A percentile compares a stretch with the other conserved stretches of the same genome.
These are phyloP conservation scores for Dendrobium chrysotoxum DNA, from an alignment of 106 monocot species.

Conservation along the genomic window DNA sequence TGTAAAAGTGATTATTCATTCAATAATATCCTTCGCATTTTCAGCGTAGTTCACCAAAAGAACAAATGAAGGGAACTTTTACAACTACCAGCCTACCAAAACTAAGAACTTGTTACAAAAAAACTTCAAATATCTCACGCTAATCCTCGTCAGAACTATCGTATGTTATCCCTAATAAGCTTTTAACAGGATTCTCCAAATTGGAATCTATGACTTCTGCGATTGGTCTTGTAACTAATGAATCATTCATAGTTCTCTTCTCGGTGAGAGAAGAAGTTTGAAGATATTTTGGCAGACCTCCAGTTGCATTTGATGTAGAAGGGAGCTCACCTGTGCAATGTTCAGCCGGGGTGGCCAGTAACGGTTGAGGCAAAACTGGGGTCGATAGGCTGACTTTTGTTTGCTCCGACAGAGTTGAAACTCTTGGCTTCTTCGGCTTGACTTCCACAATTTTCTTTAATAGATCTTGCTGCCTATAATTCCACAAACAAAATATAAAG, in stretches of 20 bases:
- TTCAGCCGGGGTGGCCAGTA: neutral
- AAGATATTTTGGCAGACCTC: neutral
- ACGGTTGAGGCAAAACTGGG: slow-evolving; percentile 1
- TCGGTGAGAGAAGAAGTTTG: neutral
- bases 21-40: too few species aligned
- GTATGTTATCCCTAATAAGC: slow-evolving; percentile 23
- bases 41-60: too few species aligned
- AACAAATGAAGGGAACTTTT: too few species aligned
- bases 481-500: neutral
- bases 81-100: neutral
- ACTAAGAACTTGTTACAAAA: neutral
- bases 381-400: slow-evolving; percentile 1
- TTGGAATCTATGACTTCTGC: slow-evolving; percentile 8
- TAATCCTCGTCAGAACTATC: slow-evolving; percentile 27
- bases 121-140: neutral
- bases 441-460: slow-evolving; percentile 87
- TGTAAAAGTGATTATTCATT: too few species aligned
- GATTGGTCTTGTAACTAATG: neutral
- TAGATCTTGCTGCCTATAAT: slow-evolving; percentile 84
- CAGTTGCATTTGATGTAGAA: neutral
- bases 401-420: slow-evolving; percentile 29
- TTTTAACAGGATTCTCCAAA: slow-evolving; percentile 16
- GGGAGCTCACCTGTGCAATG: neutral
- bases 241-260: neutral
- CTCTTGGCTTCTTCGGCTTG: slow-evolving; percentile 58